phyloP scores from a whole-genome alignment of 805 yeast species.

The Alloascoidea africana region DNA sequence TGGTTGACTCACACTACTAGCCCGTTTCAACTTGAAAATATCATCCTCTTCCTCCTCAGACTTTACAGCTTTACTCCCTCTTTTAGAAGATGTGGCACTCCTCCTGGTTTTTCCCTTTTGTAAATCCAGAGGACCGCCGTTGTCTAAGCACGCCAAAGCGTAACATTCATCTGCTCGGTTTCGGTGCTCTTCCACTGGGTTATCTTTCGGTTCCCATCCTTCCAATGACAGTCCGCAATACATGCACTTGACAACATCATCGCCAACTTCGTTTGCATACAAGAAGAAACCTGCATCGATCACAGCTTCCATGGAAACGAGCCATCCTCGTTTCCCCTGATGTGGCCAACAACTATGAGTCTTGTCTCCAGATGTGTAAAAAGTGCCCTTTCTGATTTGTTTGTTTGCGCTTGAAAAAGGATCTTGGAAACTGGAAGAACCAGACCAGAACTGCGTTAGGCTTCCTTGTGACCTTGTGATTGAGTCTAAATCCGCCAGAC shows the following conservation, averaged over 20 bases:
- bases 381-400: slow-evolving; percentile 17
- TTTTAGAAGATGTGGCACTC: not conserved
- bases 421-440: slow-evolving; percentile 16
- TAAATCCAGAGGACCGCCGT: slow-evolving; percentile 2
- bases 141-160: slow-evolving; percentile 16
- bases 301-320: slow-evolving; percentile 25
- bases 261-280: slow-evolving; percentile 28
- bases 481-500: slow-evolving; percentile 5
- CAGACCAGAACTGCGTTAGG: slow-evolving; percentile 7
- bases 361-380: slow-evolving; percentile 21
- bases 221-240: slow-evolving; percentile 49
- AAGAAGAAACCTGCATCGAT: slow-evolving; percentile 54
- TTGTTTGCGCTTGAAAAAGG: slow-evolving; percentile 19
- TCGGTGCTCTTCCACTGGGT: slow-evolving; percentile 45
- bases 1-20: no score
- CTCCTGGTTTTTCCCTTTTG: not conserved
- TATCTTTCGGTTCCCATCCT: slow-evolving; percentile 60
- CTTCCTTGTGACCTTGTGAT: not conserved
- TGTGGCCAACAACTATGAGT: slow-evolving; percentile 26
- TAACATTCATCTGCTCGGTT: slow-evolving; percentile 26
- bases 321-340: slow-evolving; percentile 21
- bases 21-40: slow-evolving; percentile 3
- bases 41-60: slow-evolving; percentile 5
- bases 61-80: slow-evolving; percentile 6
- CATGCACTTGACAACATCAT: slow-evolving; percentile 45